Conservation (phyloP, 75 land plant species). For the Adiantum capillusveneris region DNA sequence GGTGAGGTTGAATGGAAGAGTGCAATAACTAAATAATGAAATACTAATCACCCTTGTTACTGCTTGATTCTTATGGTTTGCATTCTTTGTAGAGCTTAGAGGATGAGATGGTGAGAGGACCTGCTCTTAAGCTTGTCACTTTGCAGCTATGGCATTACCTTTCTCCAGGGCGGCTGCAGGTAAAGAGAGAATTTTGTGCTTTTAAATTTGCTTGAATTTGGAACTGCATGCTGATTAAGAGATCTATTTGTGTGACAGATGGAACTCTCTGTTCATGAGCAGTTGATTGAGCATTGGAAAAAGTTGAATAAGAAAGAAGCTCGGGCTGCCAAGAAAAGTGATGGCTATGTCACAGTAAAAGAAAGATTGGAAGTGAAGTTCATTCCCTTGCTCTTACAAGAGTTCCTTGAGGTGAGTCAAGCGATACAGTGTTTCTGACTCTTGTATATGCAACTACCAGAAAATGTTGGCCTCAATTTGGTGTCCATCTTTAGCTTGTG, state of each 20-base stretch:
- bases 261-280: constrained; percentile 74
- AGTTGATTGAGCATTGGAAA: constrained; percentile 75
- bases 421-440: too few relatives aligned
- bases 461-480: too few relatives aligned
- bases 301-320: constrained; percentile 60
- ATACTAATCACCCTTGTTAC: too few relatives aligned
- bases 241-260: constrained; percentile 34
- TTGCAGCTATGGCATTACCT: constrained; percentile 82
- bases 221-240: background rate
- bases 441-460: too few relatives aligned
- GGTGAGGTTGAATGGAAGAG: too few relatives aligned
- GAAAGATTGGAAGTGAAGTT: constrained; percentile 67
- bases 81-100: constrained; percentile 73
- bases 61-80: background rate
- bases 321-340: constrained; percentile 45
- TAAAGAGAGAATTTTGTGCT: constrained; percentile 14
- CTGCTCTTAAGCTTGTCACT: constrained; percentile 62
- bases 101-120: constrained; percentile 83
- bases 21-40: too few relatives aligned
- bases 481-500: too few relatives aligned
- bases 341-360: constrained; percentile 34
- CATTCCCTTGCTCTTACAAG: constrained; percentile 62
- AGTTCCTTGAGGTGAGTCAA: constrained; percentile 75
- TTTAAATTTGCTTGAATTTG: background rate
- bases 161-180: constrained; percentile 89